Evolutionary conservation across 164 flowering plant species (phyloP).

Genomic region (Aristolochia contorta): DNA sequence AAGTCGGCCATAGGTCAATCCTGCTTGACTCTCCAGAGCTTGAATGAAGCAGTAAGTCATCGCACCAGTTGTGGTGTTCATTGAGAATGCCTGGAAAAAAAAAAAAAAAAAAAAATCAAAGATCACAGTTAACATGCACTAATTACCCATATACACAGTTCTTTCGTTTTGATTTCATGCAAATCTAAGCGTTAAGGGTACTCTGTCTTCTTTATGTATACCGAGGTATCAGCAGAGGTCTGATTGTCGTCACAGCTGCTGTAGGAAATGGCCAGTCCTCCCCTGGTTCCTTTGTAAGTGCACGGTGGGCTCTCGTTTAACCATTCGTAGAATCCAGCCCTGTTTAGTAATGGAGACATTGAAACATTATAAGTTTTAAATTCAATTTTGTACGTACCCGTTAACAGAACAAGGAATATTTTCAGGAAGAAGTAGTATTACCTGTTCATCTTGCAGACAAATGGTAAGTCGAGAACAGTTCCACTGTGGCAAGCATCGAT

Average conservation of each 20-base stretch:
- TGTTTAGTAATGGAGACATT: constrained; percentile 1
- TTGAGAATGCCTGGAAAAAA: too few relatives aligned
- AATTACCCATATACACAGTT: too few relatives aligned
- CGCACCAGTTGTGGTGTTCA: constrained; percentile 22
- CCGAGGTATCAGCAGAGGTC: constrained; percentile 39
- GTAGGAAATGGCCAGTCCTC: constrained; percentile 22
- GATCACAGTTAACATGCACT: too few relatives aligned
- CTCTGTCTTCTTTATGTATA: constrained; percentile 10
- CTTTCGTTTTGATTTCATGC: too few relatives aligned
- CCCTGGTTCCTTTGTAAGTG: constrained; percentile 47
- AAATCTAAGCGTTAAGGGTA: background rate
- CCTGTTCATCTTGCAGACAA: constrained; percentile 48
- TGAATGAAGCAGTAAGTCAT: constrained; percentile 59
- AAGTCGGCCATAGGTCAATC: constrained; percentile 42
- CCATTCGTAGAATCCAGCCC: constrained; percentile 49
- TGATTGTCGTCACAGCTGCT: constrained; percentile 31
- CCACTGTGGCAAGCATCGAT: constrained; percentile 70
- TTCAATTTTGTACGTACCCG: too few relatives aligned
- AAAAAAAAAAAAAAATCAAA: too few relatives aligned
- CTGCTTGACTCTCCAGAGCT: constrained; percentile 30
- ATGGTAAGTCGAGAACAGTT: constrained; percentile 65
- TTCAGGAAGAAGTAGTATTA: too few relatives aligned
- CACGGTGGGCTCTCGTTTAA: constrained; percentile 33
- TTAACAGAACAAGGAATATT: too few relatives aligned
- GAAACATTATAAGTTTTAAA: background rate